These are phyloP conservation scores for Pseudocercospora cruenta DNA, from an alignment of 2,329 filamentous ascomycete species.

Conservation along the genomic window DNA sequence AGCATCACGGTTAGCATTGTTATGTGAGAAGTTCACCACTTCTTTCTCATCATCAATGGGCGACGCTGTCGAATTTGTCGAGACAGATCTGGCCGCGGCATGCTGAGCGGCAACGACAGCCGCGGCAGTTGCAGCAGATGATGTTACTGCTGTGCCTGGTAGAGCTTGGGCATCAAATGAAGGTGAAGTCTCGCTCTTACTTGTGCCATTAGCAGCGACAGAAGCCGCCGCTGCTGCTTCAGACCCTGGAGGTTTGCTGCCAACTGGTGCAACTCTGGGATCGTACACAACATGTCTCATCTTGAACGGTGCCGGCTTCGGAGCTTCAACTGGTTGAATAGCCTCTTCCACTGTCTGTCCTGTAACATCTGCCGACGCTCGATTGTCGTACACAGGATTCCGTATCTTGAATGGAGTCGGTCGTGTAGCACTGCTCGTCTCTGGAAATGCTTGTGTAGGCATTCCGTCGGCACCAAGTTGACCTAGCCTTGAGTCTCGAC, in stretches of 20 bases:
- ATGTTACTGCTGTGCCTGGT: not conserved
- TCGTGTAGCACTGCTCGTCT: constrained; percentile 14
- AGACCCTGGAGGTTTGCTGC: constrained; percentile 17
- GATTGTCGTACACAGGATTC: constrained; percentile 34
- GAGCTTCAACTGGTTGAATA: constrained; percentile 15
- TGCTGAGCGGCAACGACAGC: constrained; percentile 5
- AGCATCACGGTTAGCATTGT: not conserved
- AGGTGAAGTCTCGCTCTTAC: constrained; percentile 9
- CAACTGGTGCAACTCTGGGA: constrained; percentile 25
- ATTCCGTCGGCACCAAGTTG: constrained; percentile 37
- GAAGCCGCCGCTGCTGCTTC: constrained; percentile 10
- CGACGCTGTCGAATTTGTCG: constrained; percentile 2
- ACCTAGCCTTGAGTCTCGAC: constrained; percentile 31
- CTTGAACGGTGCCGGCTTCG: constrained; percentile 31
- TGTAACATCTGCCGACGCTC: constrained; percentile 15
- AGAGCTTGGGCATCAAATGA: not conserved
- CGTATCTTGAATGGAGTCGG: constrained; percentile 34
- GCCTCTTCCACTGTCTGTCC: constrained; percentile 10
- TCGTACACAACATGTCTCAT: constrained; percentile 34
- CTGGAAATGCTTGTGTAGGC: constrained; percentile 32
- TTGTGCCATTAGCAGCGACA: constrained; percentile 1
- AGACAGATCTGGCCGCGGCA: constrained; percentile 5
- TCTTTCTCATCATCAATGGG: constrained; percentile 5
- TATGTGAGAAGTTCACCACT: constrained; percentile 3
- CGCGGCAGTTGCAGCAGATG: not conserved